Base-by-base conservation (phyloP, 2,329 filamentous ascomycete species). In the Xylaria sp. region DNA sequence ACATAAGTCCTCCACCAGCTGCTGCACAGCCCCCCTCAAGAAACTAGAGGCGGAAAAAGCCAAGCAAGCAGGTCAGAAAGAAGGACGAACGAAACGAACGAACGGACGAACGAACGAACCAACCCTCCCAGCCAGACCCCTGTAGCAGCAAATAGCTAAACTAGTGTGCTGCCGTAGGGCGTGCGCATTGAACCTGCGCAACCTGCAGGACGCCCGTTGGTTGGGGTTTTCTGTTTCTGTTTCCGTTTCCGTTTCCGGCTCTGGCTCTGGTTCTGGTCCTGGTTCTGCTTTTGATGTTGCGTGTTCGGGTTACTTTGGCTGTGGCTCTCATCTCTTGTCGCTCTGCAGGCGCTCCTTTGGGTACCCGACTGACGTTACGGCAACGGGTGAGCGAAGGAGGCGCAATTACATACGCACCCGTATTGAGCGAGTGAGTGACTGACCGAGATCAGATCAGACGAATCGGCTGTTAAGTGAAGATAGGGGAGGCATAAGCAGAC, bases 21-120 rank as follows among this genome's bases (percentile, higher is more conserved):
- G n/a, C n/a, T 50, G 48, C 61, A 69, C 55, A 66, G 67, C 66
- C 67, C 63, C 63, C 39, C 36, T 63, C 43, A 20, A 60, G 55
- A 56, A 50, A 50, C 52, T n/a, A 36, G 61, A 64, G 39, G 18
- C 34, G 23, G 36, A 23, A 30, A 30, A 20, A 43, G 56, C 20
- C 20, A 50, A 34, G 48, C 57, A 65, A 55, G 62, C 32, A 34
- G 39, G 39, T 8, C 39, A 39, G 15, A 28, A 13, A n/a, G 12
- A 43, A n/a, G 8, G 15, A 20, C 34, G 36, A 30, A 56, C 53
- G n/a, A 30, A 56, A 57, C 55, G 43, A 60, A 34, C 55, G 7
- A 60, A 25, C 36, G n/a, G n/a, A n/a, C n/a, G n/a, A 1, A 36
- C 34, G 41, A 43, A 43, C 41, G 41, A 36, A 32, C 30, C 30